phyloP scores from a whole-genome alignment of 345 rosid species.

The Cardamine occulta region DNA sequence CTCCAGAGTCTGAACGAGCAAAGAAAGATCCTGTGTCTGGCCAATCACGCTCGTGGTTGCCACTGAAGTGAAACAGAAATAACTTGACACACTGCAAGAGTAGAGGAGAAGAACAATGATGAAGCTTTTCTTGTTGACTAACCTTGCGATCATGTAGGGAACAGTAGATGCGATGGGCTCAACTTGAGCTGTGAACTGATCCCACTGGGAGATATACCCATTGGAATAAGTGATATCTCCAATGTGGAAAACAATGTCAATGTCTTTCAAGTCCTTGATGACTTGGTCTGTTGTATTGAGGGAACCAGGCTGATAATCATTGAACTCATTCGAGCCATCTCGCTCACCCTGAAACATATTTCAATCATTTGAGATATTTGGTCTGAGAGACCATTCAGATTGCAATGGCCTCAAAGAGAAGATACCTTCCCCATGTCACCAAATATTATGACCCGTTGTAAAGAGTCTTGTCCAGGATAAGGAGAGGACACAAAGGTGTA shows the following conservation, averaged over 20 bases:
- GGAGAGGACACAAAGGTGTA: constrained; percentile 77
- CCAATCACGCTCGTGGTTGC: constrained; percentile 85
- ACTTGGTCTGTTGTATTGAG: constrained; percentile 76
- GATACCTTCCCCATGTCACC: constrained; percentile 95
- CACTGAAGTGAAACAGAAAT: constrained; percentile 47
- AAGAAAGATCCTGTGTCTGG: constrained; percentile 72
- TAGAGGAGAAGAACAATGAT: constrained; percentile 13
- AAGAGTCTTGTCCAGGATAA: constrained; percentile 87
- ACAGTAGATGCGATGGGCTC: constrained; percentile 71
- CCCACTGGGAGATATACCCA: constrained; percentile 87
- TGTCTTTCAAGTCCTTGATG: constrained; percentile 60
- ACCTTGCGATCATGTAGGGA: constrained; percentile 86
- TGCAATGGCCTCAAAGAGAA: neutral
- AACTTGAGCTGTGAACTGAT: constrained; percentile 84
- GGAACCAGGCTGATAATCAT: constrained; percentile 74
- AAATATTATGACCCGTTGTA: constrained; percentile 76
- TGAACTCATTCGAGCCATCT: constrained; percentile 81
- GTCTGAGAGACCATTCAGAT: neutral
- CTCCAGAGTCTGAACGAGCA: constrained; percentile 59
- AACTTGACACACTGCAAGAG: constrained; percentile 15
- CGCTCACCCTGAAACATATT: constrained; percentile 63
- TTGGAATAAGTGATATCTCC: constrained; percentile 75
- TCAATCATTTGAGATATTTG: constrained; percentile 10
- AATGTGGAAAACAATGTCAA: constrained; percentile 75
- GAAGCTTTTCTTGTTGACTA: constrained; percentile 22